Evolutionary conservation across 495 filamentous ascomycete species (phyloP), one percentile per base, ranked within the genome.

Genomic region (Barbatosphaeria neglecta): DNA sequence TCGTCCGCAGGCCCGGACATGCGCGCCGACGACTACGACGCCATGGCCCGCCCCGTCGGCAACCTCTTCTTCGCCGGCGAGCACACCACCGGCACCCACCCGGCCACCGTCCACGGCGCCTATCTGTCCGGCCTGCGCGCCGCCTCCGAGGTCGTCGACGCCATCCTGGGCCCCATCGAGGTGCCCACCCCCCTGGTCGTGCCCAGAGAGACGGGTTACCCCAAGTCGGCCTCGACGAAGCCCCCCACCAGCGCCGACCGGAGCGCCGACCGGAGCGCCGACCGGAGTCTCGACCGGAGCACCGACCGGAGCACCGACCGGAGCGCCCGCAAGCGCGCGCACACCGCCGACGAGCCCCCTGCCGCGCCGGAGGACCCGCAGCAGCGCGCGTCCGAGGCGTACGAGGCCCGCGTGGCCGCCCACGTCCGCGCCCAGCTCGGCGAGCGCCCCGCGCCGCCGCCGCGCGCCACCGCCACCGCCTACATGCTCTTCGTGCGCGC

Each of bases 21-120:
- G 55, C 77, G 77, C 19, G 80, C 85, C 1, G 87, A 87, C 37
- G 92, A 99, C 62, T 97, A 97, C 62, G 87, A 97, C 58, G 66
- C 78, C 17, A 95, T 97, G 87, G 90, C 92, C n/a, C 67, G 75
- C 51, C 67, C 81, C 2, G 69, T 95, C 40, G 87, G 86, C 31
- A 94, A 92, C 48, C 68, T 99, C 16, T 89, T 90, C 68, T 99
- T 99, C 65, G 92, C 93, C 4, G 92, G 92, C 20, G 92, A 99
- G 66, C 90, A 92, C 33, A 96, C 92, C 3, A 94, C 84, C 61
- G 87, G 86, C 40, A 93, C 87, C 2, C 90, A 99, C 62, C 92
- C 92, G 8, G 92, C 92, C 22, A 97, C 92, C 5, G 92, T 97
- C 1, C 92, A 99, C 53, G 92, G 92, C 6, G 92, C 92, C 6